Evolutionary conservation across 352 stramenopile genomes (phyloP), one percentile per base, ranked within the genome.

Genomic region (Globisporangium echinulatum): DNA sequence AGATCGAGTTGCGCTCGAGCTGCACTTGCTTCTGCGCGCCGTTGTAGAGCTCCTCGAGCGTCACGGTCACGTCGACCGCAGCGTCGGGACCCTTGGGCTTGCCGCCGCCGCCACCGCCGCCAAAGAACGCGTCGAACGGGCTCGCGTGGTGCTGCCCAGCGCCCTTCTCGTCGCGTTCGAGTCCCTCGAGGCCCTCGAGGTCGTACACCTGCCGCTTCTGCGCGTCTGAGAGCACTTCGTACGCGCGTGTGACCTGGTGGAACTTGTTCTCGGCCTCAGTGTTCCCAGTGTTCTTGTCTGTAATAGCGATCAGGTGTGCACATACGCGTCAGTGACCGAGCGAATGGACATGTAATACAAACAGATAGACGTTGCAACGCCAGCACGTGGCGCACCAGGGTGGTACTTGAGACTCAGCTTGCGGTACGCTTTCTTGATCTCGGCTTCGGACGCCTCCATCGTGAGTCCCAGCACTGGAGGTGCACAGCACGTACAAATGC

Each of bases 381-480:
- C 42, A 47, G 42, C 9, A 47, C 42, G 10, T 19, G 13, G 17
- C 15, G 37, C 13, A 74, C 94, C 88, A 43, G 96, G 96, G 66
- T 98, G 96, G 66, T 98, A 98, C 64, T 98, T 95, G n/a, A 98
- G 80, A 54, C 84, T 96, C 14, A 98, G 72, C 66, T 97, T 97
- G 56, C 94, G 83, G 70, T 98, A 98, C 36, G 95, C 94, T 60
- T 94, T 95, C 72, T 98, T 98, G 67, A 98, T 98, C 69, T 98
- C 75, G 9, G 79, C 69, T n/a, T 97, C 83, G 0, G 74, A 71
- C 1, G 82, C 84, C 59, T 95, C 84, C 83, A 93, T 92, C 0
- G 73, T 87, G 17, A 95, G 61, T 2, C 82, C 84, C 36, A 95
- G 59, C 6, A 79, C 82, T 92, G 52, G 36, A 19, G 40, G 54